phyloP scores from a whole-genome alignment of 495 filamentous ascomycete genomes.

The Massariosphaeria phaeospora region DNA sequence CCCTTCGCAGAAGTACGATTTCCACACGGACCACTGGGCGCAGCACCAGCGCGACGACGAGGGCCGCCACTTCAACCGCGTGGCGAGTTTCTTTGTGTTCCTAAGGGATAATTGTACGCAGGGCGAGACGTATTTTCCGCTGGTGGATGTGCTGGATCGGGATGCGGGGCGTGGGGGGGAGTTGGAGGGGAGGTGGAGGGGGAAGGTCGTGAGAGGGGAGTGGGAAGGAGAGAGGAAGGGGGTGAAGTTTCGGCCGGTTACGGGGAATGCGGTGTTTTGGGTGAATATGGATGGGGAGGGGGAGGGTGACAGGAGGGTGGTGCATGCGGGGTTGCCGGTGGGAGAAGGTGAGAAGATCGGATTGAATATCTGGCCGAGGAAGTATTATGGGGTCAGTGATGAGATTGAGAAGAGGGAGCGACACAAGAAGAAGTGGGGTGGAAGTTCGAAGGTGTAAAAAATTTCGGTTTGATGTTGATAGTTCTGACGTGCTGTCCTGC shows the following conservation, averaged over 20 bases:
- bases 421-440: too few relatives aligned
- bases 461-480: too few relatives aligned
- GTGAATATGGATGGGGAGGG: slow-evolving; percentile 47
- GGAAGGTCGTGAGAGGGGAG: slow-evolving; percentile 5
- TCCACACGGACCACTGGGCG: slow-evolving; percentile 54
- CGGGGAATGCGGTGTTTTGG: slow-evolving; percentile 53
- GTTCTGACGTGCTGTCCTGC: too few relatives aligned
- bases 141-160: slow-evolving; percentile 7
- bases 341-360: slow-evolving; percentile 48
- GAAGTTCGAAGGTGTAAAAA: too few relatives aligned
- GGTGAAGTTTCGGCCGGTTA: slow-evolving; percentile 47
- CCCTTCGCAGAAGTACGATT: slow-evolving; percentile 47
- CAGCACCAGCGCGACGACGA: slow-evolving; percentile 16
- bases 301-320: slow-evolving; percentile 45
- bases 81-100: slow-evolving; percentile 20
- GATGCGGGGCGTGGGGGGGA: slow-evolving; percentile 8
- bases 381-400: slow-evolving; percentile 15
- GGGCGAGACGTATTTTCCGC: slow-evolving; percentile 24
- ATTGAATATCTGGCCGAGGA: slow-evolving; percentile 51
- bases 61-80: slow-evolving; percentile 40
- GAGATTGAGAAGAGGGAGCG: background rate
- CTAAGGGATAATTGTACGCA: slow-evolving; percentile 19
- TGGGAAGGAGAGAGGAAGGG: slow-evolving; percentile 42
- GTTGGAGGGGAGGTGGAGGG: background rate
- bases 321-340: slow-evolving; percentile 50